phyloP scores from a whole-genome alignment of 345 rosid species.

The Mercurialis annua region DNA sequence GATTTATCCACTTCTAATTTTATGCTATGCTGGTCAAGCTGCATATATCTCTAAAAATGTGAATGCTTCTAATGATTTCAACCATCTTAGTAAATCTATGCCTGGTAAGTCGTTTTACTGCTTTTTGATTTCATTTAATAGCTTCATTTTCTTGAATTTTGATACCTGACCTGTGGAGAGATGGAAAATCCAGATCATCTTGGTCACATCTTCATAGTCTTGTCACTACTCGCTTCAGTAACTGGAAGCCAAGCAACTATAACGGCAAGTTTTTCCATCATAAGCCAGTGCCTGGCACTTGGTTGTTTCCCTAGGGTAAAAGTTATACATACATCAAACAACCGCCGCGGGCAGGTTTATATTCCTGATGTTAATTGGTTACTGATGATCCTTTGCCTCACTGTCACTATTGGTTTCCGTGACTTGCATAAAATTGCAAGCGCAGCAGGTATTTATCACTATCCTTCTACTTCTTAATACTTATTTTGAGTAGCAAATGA shows the following conservation, averaged over 20 bases:
- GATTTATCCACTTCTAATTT: constrained; percentile 46
- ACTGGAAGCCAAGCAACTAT: constrained; percentile 46
- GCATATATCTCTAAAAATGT: constrained; percentile 50
- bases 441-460: constrained; percentile 43
- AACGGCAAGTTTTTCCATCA: constrained; percentile 60
- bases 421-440: constrained; percentile 36
- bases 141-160: neutral
- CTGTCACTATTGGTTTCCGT: constrained; percentile 42
- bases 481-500: neutral
- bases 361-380: constrained; percentile 62
- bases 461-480: neutral
- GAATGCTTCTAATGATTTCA: constrained; percentile 22
- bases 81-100: constrained; percentile 43
- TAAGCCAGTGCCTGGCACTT: constrained; percentile 59
- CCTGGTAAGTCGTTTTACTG: constrained; percentile 34
- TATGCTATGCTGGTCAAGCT: constrained; percentile 60
- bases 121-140: neutral
- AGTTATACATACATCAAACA: constrained; percentile 56
- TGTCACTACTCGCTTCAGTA: constrained; percentile 50
- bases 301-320: constrained; percentile 56
- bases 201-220: constrained; percentile 34
- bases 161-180: constrained; percentile 15
- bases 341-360: constrained; percentile 54
- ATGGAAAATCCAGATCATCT: constrained; percentile 31
- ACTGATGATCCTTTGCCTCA: constrained; percentile 55